Conservation (phyloP, 225 moss, liverwort and hornwort genomes). For the Anthoceros angustus region DNA sequence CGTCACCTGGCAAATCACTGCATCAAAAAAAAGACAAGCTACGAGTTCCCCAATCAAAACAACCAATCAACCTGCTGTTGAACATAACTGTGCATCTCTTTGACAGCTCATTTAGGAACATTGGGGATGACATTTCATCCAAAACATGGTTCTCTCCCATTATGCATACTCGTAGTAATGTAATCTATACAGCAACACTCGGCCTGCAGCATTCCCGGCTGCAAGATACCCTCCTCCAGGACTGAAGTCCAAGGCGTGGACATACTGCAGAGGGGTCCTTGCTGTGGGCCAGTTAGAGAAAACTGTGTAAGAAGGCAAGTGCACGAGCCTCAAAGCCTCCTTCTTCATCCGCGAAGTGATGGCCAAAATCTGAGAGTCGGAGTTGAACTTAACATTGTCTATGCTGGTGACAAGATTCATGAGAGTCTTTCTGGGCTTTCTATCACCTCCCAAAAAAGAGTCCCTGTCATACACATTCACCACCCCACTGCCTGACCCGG, state of each 20-base stretch:
- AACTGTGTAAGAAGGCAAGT: conserved; percentile 79
- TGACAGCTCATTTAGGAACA: no score
- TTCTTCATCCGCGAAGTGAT: conserved; percentile 72
- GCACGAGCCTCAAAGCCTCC: conserved; percentile 66
- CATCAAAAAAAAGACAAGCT: no score
- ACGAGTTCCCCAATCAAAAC: no score
- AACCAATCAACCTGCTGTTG: no score
- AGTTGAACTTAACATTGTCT: conserved; percentile 59
- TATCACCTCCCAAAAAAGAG: conserved; percentile 55
- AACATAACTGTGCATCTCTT: no score
- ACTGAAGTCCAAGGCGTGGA: conserved; percentile 85
- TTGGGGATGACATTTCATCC: no score
- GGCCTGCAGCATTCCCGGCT: conserved; percentile 70
- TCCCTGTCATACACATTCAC: conserved; percentile 73
- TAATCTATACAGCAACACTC: conserved; percentile 66
- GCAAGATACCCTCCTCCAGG: conserved; percentile 93
- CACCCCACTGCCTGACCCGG: conserved; percentile 75
- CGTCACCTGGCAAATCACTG: no score
- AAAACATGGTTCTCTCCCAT: no score
- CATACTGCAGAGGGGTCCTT: conserved; percentile 63
- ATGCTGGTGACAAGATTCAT: conserved; percentile 72
- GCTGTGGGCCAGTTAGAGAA: conserved; percentile 89
- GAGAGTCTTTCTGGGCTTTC: conserved; percentile 51
- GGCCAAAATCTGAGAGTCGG: conserved; percentile 80
- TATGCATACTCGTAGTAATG: conserved; percentile 83